These are phyloP conservation scores for Oryza longistaminata DNA, from an alignment of 176 grass and related monocot species.

Conservation along the genomic window DNA sequence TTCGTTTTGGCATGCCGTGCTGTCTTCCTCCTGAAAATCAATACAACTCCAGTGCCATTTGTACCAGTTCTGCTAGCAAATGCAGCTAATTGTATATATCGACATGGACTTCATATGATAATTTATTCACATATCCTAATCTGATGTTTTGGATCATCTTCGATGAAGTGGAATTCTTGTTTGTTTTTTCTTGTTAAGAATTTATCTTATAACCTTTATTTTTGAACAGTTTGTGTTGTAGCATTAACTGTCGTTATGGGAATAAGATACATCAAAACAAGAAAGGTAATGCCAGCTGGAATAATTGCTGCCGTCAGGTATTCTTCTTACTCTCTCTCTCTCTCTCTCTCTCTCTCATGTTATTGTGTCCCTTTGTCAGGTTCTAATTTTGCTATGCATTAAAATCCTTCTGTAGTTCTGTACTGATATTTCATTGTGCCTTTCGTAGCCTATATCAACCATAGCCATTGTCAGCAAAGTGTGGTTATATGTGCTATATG, in stretches of 20 bases:
- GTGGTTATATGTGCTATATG: neutral
- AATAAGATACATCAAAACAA: conserved; percentile 70
- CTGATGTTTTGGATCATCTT: neutral
- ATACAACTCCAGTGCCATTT: neutral
- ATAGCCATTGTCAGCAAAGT: neutral
- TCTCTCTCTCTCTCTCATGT: neutral
- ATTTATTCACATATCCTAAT: neutral
- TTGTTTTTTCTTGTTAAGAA: neutral
- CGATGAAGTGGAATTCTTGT: neutral
- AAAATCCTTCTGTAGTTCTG: neutral
- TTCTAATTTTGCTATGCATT: neutral
- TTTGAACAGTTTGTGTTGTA: conserved; percentile 62
- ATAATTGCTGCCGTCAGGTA: conserved; percentile 81
- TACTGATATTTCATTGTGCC: neutral
- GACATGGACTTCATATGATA: neutral
- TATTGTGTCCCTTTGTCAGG: neutral
- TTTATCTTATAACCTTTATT: conserved; percentile 21
- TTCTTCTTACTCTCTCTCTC: neutral
- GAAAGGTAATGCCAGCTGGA: conserved; percentile 88
- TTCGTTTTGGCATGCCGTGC: neutral
- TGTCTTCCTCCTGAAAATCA: neutral
- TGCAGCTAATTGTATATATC: neutral
- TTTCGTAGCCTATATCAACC: neutral
- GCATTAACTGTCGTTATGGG: conserved; percentile 66
- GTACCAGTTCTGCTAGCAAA: conserved; percentile 8